Percentiles rank a stretch among this genome's conserved stretches.
Evolutionary conservation across 192 early-diverging fungal genomes (phyloP).

Genomic region (Backusella luteola): DNA sequence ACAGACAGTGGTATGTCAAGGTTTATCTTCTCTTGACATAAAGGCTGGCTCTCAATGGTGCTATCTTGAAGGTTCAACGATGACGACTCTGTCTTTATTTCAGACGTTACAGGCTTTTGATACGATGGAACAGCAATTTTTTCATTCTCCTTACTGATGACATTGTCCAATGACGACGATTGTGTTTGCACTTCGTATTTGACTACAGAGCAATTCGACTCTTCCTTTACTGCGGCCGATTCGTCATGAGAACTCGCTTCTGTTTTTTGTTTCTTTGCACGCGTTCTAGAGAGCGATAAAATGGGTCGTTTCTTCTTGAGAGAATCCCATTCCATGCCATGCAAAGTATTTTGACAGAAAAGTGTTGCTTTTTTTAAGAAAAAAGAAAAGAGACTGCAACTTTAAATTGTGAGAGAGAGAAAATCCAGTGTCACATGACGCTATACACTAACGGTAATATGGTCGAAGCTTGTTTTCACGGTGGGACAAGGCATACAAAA

Average conservation of each 20-base stretch:
- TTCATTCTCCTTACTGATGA: neutral
- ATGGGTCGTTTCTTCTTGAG: neutral
- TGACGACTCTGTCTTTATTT: neutral
- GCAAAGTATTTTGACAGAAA: neutral
- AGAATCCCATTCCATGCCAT: conserved; percentile 6
- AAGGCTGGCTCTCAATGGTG: neutral
- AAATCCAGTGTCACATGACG: neutral
- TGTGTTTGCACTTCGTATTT: neutral
- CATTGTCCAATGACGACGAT: neutral
- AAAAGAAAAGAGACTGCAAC: neutral
- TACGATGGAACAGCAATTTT: neutral
- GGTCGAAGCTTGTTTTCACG: neutral
- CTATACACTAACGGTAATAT: neutral
- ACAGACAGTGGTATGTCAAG: neutral
- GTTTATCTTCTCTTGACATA: neutral
- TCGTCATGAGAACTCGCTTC: neutral
- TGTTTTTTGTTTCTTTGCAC: neutral
- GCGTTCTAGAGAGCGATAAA: neutral
- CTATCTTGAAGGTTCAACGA: neutral
- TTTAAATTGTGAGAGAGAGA: neutral
- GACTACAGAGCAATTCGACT: neutral
- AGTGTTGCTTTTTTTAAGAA: neutral
- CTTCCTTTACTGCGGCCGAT: neutral
- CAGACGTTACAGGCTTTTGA: neutral
- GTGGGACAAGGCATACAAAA: neutral